Percentiles rank a stretch among this genome's conserved stretches.
phyloP scores from a whole-genome alignment of 148 eudicot genomes.

The Limonium bicolor region DNA sequence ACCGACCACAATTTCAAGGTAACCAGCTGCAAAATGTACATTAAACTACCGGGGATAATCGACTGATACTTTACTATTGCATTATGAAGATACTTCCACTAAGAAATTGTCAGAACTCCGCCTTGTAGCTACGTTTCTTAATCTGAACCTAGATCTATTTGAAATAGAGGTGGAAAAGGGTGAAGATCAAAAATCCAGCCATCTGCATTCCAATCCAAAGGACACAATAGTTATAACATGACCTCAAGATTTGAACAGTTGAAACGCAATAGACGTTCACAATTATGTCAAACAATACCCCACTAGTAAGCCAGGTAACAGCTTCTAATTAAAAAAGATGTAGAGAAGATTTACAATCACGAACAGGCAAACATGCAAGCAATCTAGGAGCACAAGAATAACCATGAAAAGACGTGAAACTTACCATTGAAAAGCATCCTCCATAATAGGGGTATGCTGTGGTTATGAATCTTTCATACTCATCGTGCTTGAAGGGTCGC shows the following conservation, averaged over 20 bases:
- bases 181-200: slow-evolving; percentile 79
- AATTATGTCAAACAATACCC: not conserved
- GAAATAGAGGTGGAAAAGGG: slow-evolving; percentile 56
- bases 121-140: no score
- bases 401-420: not conserved
- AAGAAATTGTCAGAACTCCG: no score
- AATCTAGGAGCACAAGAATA: not conserved
- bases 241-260: not conserved
- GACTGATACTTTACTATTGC: no score
- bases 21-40: no score
- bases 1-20: no score
- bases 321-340: not conserved
- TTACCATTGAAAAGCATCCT: slow-evolving; percentile 78
- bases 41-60: no score
- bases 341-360: not conserved
- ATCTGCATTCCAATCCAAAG: slow-evolving; percentile 58
- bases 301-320: not conserved
- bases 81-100: no score
- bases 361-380: no score
- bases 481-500: slow-evolving; percentile 79
- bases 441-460: slow-evolving; percentile 88
- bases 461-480: slow-evolving; percentile 76
- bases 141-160: slow-evolving; percentile 47
- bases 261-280: not conserved
- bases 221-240: not conserved